Conservation (phyloP, 805 yeast species). For the Sungouiozyma ichnusensis region DNA sequence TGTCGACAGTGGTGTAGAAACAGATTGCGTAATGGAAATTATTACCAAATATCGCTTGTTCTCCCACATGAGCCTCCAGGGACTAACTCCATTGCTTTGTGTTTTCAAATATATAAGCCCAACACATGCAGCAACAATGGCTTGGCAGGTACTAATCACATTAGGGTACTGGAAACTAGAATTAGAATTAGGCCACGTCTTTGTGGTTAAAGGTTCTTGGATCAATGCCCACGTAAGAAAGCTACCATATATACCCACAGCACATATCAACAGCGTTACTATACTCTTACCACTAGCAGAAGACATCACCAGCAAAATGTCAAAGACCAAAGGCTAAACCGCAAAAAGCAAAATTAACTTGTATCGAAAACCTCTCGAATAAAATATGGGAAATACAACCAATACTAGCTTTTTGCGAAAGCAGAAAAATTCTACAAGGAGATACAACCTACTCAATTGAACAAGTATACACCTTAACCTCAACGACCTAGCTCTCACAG, state of each 20-base stretch:
- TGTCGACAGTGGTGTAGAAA: constrained; percentile 77
- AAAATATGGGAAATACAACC: too few species aligned
- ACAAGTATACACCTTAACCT: too few species aligned
- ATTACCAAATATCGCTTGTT: constrained; percentile 32
- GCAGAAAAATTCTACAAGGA: too few species aligned
- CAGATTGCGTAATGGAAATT: constrained; percentile 63
- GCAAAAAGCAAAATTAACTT: too few species aligned
- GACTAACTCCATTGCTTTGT: constrained; percentile 24
- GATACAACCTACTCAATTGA: too few species aligned
- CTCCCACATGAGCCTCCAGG: constrained; percentile 29
- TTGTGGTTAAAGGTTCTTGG: constrained; percentile 78
- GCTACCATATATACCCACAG: constrained; percentile 68
- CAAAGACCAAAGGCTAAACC: too few species aligned
- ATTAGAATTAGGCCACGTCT: constrained; percentile 50
- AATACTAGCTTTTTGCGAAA: too few species aligned
- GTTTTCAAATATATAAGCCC: constrained; percentile 50
- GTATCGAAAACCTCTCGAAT: too few species aligned
- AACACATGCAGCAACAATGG: constrained; percentile 56
- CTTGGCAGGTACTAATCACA: constrained; percentile 67
- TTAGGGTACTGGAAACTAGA: constrained; percentile 64
- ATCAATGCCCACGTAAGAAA: constrained; percentile 87
- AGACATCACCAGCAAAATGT: too few species aligned
- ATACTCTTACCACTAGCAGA: constrained; percentile 3
- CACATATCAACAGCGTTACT: constrained; percentile 22
- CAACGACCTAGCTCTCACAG: too few species aligned